These are phyloP conservation scores for Ustilago cynodontis DNA, from an alignment of 1,284 basidiomycete species.

Conservation along the genomic window DNA sequence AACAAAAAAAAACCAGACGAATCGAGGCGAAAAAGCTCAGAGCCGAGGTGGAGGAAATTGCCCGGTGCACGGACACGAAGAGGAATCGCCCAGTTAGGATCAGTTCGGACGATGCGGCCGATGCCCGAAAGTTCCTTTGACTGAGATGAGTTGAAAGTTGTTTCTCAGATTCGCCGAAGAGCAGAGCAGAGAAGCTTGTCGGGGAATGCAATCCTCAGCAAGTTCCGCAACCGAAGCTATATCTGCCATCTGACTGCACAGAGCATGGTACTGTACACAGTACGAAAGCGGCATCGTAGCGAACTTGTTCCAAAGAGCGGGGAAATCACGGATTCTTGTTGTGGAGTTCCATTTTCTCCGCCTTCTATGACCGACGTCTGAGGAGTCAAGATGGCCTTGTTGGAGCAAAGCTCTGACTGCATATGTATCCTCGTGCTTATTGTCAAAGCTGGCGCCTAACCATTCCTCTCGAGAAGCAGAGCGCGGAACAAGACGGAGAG, in stretches of 20 bases:
- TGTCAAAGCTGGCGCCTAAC: too few species aligned
- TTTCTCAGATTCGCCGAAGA: constrained; percentile 4
- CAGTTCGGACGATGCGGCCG: constrained; percentile 41
- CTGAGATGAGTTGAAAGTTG: not conserved
- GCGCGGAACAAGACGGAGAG: not conserved
- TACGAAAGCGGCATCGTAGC: not conserved
- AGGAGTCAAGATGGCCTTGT: not conserved
- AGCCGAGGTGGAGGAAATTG: constrained; percentile 33
- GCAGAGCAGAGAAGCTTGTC: constrained; percentile 1
- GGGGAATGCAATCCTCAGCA: not conserved
- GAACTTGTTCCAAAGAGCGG: constrained; percentile 2
- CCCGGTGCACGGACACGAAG: constrained; percentile 18
- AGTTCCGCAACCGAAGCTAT: not conserved
- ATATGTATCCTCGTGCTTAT: too few species aligned
- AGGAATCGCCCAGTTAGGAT: constrained; percentile 7
- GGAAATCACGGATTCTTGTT: constrained; percentile 15
- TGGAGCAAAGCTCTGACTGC: too few species aligned
- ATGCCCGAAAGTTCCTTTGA: constrained; percentile 39
- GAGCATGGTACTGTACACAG: too few species aligned
- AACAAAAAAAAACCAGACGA: not conserved
- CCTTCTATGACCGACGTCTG: not conserved
- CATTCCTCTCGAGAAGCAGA: not conserved
- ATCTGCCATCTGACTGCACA: not conserved
- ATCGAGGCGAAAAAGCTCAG: not conserved
- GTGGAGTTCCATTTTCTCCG: not conserved